Percentiles rank a stretch among this genome's conserved stretches.
Conservation (phyloP, 371 early-diverging fungal species). For the Mucor indicus region DNA sequence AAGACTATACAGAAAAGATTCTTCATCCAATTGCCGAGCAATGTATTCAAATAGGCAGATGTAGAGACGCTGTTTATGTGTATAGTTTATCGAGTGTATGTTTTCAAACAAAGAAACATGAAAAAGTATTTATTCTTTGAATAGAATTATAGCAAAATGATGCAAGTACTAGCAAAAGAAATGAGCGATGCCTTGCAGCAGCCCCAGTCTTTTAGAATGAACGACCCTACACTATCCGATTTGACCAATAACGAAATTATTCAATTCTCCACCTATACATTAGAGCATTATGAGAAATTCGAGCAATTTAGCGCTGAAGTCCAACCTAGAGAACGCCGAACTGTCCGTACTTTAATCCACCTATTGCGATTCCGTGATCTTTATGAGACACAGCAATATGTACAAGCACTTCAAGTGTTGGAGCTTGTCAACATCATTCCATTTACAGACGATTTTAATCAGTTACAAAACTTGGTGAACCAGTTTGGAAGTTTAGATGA, state of each 20-base stretch:
- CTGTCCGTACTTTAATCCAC: constrained; percentile 53
- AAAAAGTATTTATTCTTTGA: background rate
- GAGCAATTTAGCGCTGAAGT: constrained; percentile 44
- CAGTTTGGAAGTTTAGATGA: constrained; percentile 66
- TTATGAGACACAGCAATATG: constrained; percentile 49
- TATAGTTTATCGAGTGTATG: constrained; percentile 55
- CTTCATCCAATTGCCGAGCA: constrained; percentile 68
- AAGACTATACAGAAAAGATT: constrained; percentile 63
- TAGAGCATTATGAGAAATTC: constrained; percentile 46
- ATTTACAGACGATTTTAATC: constrained; percentile 47
- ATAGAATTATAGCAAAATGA: constrained; percentile 72
- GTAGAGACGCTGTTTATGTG: constrained; percentile 73
- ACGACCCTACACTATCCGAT: constrained; percentile 4
- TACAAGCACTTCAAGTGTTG: constrained; percentile 23
- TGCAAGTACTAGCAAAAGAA: constrained; percentile 71
- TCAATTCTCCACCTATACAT: constrained; percentile 43
- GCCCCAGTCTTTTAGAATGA: constrained; percentile 3
- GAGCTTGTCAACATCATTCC: constrained; percentile 56
- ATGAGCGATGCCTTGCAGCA: constrained; percentile 65
- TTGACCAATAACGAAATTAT: constrained; percentile 24
- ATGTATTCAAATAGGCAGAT: constrained; percentile 64
- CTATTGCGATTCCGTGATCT: constrained; percentile 57
- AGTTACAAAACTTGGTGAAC: constrained; percentile 61
- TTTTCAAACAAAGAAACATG: background rate
- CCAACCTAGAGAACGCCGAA: constrained; percentile 33